A percentile compares a stretch with the other conserved stretches of the same genome.
phyloP scores from a whole-genome alignment of 2,329 filamentous ascomycete species.

The Thermoascus crustaceus region DNA sequence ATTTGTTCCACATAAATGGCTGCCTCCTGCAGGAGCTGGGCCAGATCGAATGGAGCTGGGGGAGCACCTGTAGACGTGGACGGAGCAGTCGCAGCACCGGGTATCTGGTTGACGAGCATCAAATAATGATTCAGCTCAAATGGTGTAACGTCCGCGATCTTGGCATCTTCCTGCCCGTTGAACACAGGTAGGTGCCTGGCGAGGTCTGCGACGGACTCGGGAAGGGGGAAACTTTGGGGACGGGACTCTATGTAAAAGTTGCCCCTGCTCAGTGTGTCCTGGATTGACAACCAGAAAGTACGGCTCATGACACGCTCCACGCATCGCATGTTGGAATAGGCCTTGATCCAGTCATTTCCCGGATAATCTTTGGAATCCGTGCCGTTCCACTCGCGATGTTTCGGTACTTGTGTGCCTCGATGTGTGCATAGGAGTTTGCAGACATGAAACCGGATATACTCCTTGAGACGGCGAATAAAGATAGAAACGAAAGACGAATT shows the following conservation, averaged over 20 bases:
- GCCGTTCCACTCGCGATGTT: too few relatives aligned
- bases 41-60: conserved; percentile 9
- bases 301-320: conserved; percentile 1
- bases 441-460: conserved; percentile 24
- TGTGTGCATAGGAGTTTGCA: conserved; percentile 12
- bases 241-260: too few relatives aligned
- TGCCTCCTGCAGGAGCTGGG: conserved; percentile 13
- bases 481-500: conserved; percentile 10
- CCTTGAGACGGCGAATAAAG: conserved; percentile 20
- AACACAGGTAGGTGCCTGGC: not conserved
- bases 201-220: not conserved
- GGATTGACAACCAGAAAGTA: conserved; percentile 1
- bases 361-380: too few relatives aligned
- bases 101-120: not conserved
- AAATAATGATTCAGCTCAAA: not conserved
- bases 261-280: too few relatives aligned
- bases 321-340: not conserved
- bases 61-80: not conserved
- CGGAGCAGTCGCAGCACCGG: conserved; percentile 4
- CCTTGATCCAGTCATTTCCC: not conserved
- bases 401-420: not conserved
- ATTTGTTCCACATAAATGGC: conserved; percentile 11
- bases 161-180: not conserved
- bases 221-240: too few relatives aligned
- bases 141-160: not conserved